These are phyloP conservation scores for Fusarium sp. DNA, from an alignment of 2,329 filamentous ascomycete species.

Conservation along the genomic window DNA sequence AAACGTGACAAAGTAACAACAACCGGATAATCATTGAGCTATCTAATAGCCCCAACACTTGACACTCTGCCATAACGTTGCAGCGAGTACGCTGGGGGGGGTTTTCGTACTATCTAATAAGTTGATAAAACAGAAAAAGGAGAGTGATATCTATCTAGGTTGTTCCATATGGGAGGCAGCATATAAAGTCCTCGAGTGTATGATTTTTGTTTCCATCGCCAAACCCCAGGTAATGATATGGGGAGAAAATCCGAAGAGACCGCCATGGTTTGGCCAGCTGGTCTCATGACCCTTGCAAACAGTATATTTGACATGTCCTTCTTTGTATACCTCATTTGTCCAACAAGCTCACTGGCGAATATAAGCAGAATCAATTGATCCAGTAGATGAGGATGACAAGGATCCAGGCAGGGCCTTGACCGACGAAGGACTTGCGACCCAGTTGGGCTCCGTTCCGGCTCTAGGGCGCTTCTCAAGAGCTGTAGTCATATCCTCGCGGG, in stretches of 20 bases:
- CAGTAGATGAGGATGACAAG: constrained; percentile 21
- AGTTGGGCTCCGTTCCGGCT: constrained; percentile 44
- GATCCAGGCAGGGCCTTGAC: constrained; percentile 26
- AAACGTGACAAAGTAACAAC: background rate
- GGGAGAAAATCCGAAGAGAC: background rate
- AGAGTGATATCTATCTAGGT: constrained; percentile 39
- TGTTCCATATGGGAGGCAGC: background rate
- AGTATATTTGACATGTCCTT: background rate
- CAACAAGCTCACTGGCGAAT: background rate
- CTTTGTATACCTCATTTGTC: constrained; percentile 7
- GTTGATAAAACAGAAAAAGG: constrained; percentile 5
- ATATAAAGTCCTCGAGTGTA: background rate
- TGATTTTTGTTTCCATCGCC: background rate
- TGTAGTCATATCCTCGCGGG: constrained; percentile 46
- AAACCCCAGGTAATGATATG: background rate
- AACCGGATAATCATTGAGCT: constrained; percentile 11
- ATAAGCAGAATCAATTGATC: constrained; percentile 16
- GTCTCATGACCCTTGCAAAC: background rate
- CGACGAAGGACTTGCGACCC: constrained; percentile 16
- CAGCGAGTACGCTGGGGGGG: background rate
- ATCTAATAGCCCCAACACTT: constrained; percentile 2
- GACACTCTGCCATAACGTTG: background rate
- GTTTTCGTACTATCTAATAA: constrained; percentile 27
- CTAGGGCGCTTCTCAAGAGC: constrained; percentile 46
- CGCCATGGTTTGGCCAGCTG: background rate